Conservation (phyloP, 179 eudicot species). For the Dionaea muscipula region DNA sequence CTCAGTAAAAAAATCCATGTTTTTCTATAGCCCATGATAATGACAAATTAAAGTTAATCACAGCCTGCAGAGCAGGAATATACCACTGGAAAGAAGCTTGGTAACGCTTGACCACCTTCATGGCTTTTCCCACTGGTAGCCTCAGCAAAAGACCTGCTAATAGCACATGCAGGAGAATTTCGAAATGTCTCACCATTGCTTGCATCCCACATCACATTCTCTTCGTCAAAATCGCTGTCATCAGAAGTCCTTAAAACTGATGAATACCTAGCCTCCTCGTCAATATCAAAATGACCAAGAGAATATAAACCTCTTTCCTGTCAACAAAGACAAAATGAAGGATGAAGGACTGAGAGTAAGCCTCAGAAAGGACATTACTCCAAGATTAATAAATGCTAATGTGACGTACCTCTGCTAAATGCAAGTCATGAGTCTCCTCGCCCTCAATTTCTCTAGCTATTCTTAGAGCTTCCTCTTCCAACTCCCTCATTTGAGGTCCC, state of each 20-base stretch:
- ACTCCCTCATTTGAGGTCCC: conserved; percentile 80
- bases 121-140: conserved; percentile 36
- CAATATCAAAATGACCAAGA: too few species aligned
- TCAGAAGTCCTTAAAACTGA: too few species aligned
- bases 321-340: too few species aligned
- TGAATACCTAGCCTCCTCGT: too few species aligned
- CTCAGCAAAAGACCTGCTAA: conserved; percentile 48
- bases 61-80: background rate
- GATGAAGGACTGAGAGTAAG: background rate
- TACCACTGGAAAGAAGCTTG: conserved; percentile 39
- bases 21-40: background rate
- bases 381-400: conserved; percentile 1
- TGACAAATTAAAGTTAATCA: background rate
- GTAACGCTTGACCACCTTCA: conserved; percentile 29
- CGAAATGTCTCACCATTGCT: too few species aligned
- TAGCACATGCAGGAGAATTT: too few species aligned
- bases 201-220: too few species aligned
- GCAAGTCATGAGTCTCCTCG: conserved; percentile 83
- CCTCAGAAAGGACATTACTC: background rate
- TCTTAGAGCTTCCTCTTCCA: conserved; percentile 70
- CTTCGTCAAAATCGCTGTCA: too few species aligned
- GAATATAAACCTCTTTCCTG: too few species aligned
- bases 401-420: conserved; percentile 80
- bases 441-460: conserved; percentile 97
- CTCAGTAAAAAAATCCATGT: background rate